Conservation (phyloP, 2,329 filamentous ascomycete genomes). For the Exophiala spinifera region DNA sequence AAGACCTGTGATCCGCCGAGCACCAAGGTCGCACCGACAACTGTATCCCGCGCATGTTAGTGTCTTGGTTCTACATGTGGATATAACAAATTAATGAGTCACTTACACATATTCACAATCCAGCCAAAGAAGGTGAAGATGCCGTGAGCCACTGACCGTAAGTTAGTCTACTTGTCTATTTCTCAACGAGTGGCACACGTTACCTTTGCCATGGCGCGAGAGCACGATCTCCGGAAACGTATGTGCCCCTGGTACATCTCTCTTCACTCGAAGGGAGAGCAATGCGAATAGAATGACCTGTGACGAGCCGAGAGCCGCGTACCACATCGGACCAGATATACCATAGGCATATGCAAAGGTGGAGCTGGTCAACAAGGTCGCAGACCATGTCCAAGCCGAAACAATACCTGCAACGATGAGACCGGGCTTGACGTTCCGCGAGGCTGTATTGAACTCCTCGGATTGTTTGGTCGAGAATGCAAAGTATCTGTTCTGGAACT, state of each 20-base stretch:
- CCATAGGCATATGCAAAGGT: slow-evolving; percentile 77
- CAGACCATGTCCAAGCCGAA: slow-evolving; percentile 76
- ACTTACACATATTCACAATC: slow-evolving; percentile 1
- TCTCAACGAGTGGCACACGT: background rate
- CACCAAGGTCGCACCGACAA: slow-evolving; percentile 31
- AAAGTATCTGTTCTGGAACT: slow-evolving; percentile 14
- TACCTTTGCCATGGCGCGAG: slow-evolving; percentile 35
- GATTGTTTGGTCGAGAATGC: slow-evolving; percentile 68
- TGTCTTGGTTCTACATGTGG: no score
- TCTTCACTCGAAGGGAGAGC: slow-evolving; percentile 44
- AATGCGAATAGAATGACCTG: slow-evolving; percentile 44
- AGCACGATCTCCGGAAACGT: slow-evolving; percentile 45
- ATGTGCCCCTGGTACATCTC: slow-evolving; percentile 40
- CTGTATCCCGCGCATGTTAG: background rate
- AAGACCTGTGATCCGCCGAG: slow-evolving; percentile 42
- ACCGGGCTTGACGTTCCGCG: slow-evolving; percentile 81
- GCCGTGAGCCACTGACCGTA: background rate
- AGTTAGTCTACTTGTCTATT: background rate
- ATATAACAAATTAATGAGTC: no score
- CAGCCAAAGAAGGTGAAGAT: slow-evolving; percentile 2
- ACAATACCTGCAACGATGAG: slow-evolving; percentile 83
- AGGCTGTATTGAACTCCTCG: slow-evolving; percentile 88
- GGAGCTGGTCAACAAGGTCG: slow-evolving; percentile 59
- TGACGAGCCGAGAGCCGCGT: slow-evolving; percentile 40
- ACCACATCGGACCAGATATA: slow-evolving; percentile 47